Evolutionary conservation across 148 eudicot species (phyloP), one percentile per base, ranked within the genome.

Genomic region (Fallopia convolvulus): DNA sequence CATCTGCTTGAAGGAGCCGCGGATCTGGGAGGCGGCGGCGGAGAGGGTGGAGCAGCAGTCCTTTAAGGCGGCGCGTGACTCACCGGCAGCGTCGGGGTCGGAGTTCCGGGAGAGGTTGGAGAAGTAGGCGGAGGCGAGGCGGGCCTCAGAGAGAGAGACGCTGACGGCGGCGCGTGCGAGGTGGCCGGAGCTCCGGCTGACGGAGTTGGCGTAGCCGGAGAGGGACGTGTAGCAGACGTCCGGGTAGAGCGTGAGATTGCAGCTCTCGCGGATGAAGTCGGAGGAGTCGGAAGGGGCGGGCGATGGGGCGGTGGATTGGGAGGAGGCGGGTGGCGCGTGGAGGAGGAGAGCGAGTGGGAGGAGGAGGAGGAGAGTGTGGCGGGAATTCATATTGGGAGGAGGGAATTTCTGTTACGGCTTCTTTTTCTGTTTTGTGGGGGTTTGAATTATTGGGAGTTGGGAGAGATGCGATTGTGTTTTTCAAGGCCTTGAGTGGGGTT

Each of bases 221-320:
- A 91, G 93, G 70, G 97, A 84, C 78, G 83, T 46, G 90, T 60
- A 86, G 83, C 97, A 93, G 40, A 81, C 49, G 53, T 84, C 85
- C 0, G 92, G 97, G 84, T 93, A 91, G 46, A 87, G 84, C 10
- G 97, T 93, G 32, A 86, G 72, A 60, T 71, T 77, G 83, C 97
- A 93, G 73, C 83, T 88, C 0, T 85, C 80, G 0, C 93, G 90
- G 80, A 91, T 88, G 87, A 85, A 93, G 26, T 86, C 88, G 14
- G 77, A 75, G 72, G 78, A 36, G 56, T 81, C 0, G 11, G 81
- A 0, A 8, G 76, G 4, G 0, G 80, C 30, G 12, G 58, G 10
- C 52, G 79, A 11, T 2, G 65, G 65, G 65, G n/a, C 6, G 39
- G 41, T 5, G 36, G 17, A 5, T 1, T 60, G 36, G 40, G 70